Evolutionary conservation across 2,329 filamentous ascomycete genomes (phyloP).

Genomic region (Sarocladiaceae sp.): DNA sequence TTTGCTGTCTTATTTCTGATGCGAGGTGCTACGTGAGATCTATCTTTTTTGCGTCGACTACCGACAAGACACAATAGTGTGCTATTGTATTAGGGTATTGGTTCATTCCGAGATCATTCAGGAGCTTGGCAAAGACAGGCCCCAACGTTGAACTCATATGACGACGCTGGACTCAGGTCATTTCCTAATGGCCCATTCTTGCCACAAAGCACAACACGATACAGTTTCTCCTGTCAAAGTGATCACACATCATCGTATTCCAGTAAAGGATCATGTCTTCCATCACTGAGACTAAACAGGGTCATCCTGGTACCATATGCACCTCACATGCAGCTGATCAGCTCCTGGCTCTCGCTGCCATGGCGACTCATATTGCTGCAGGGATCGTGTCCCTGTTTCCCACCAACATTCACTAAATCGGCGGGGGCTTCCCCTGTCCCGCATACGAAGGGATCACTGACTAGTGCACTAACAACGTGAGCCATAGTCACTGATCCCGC

Average conservation of each 20-base stretch:
- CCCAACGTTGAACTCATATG: too few relatives aligned
- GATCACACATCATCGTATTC: too few relatives aligned
- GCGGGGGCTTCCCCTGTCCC: not conserved
- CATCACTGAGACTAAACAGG: not conserved
- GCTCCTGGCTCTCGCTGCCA: constrained; percentile 3
- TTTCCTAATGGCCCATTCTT: too few relatives aligned
- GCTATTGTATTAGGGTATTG: too few relatives aligned
- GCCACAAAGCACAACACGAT: too few relatives aligned
- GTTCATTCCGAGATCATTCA: too few relatives aligned
- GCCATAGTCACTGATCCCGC: too few relatives aligned
- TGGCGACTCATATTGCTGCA: constrained; percentile 8
- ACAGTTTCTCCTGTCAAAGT: too few relatives aligned
- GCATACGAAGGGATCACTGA: too few relatives aligned
- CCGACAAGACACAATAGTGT: not conserved
- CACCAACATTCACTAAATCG: not conserved
- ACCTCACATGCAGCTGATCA: not conserved
- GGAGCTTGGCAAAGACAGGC: too few relatives aligned
- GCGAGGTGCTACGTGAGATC: not conserved
- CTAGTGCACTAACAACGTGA: too few relatives aligned
- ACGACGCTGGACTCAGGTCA: too few relatives aligned
- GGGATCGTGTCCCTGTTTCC: constrained; percentile 3
- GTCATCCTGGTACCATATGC: not conserved
- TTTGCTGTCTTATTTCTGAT: constrained; percentile 2
- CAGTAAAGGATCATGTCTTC: not conserved
- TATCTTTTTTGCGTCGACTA: not conserved